Base-by-base conservation (phyloP, 257 asterid species). In the Solanum virginianum region DNA sequence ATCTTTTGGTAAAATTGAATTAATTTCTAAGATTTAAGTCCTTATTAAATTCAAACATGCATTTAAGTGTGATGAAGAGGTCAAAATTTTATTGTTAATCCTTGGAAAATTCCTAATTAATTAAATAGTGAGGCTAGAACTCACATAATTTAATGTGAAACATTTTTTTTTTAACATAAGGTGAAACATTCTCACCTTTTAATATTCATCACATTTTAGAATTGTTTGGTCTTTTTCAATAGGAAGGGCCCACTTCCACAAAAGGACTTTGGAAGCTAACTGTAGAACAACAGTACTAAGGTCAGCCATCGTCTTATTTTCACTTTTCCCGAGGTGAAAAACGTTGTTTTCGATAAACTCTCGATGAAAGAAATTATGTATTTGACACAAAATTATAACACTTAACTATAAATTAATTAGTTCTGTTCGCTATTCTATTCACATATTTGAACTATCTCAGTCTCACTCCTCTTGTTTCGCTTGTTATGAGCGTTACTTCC, bases 221-320 rank as follows among this genome's bases (percentile, higher is more conserved):
- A 81, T 22, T 59, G 41, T 36, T 68, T 74, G n/a, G 5, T 18
- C 51, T 41, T 57, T 63, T 43, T 60, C 22, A 43, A 43, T 60
- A 51, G 41, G 3, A 36, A 4, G 6, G 54, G 7, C 8, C 74
- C 39, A 56, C 71, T 81, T 81, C 41, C n/a, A 26, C 56, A 51
- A 26, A 32, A 8, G 4, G 26, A 10, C 8, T 81, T 59, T 59
- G 55, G 54, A 36, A 56, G 45, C 49, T 57, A 57, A 55, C 53
- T 81, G 66, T 66, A 66, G 53, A 75, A 24, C 62, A 86, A 86
- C 62, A 65, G 77, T 86, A 70, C 15, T 57, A 54, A 54, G 81
- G 66, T 84, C 85, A 83, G 82, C 43, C 57, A 26, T 5, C 72
- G 80, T 86, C 86, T 41, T 57, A 9, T 20, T 57, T 0, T 8